A percentile compares a stretch with the other conserved stretches of the same genome.
These are phyloP conservation scores for Mikania micrantha DNA, from an alignment of 129 eudicot species.

Conservation along the genomic window DNA sequence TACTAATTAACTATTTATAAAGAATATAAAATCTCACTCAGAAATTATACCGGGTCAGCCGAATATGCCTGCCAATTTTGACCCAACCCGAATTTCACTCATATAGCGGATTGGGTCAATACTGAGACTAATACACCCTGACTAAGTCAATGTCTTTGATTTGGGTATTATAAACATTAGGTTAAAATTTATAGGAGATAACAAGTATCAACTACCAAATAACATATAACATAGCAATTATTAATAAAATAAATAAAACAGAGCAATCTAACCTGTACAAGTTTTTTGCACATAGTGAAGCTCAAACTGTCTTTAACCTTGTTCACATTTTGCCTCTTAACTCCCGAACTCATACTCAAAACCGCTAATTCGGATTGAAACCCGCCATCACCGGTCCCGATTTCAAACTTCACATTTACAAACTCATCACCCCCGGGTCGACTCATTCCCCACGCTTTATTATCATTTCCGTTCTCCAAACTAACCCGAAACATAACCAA, in stretches of 20 bases:
- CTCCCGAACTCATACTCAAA: conserved; percentile 24
- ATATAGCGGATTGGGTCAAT: no score
- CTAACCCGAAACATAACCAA: conserved; percentile 43
- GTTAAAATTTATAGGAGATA: neutral
- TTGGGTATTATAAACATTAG: neutral
- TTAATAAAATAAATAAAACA: conserved; percentile 3
- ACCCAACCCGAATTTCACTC: neutral
- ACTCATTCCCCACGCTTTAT: conserved; percentile 55
- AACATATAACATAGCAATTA: conserved; percentile 8
- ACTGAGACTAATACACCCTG: no score
- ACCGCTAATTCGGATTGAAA: conserved; percentile 35
- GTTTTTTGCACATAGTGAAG: conserved; percentile 79
- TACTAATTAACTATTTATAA: neutral
- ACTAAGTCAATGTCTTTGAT: no score
- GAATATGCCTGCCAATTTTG: neutral
- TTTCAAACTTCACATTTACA: conserved; percentile 50
- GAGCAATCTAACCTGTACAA: conserved; percentile 65
- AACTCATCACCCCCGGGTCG: conserved; percentile 43
- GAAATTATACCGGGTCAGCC: neutral
- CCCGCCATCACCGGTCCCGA: conserved; percentile 45
- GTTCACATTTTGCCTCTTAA: conserved; percentile 33
- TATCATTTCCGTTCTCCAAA: conserved; percentile 39
- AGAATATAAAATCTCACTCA: neutral
- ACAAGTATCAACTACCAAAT: conserved; percentile 5
- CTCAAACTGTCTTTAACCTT: conserved; percentile 61